These are phyloP conservation scores for Zygosaccharomyces kombuchaensis DNA, from an alignment of 805 yeast species.

Conservation along the genomic window DNA sequence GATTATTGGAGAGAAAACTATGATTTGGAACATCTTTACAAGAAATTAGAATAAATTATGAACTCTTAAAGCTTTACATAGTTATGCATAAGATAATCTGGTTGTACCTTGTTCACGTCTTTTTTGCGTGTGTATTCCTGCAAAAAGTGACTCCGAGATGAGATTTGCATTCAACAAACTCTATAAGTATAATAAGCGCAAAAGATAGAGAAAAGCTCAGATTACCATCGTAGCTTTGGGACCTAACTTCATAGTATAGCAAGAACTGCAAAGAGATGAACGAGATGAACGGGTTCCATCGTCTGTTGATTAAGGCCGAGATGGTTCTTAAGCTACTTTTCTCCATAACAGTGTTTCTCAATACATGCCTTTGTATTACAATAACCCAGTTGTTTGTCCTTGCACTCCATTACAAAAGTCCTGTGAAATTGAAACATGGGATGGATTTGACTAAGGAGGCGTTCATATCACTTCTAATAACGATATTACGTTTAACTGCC, in stretches of 20 bases:
- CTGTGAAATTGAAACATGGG: conserved; percentile 38
- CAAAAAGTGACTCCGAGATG: neutral
- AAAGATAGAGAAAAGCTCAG: neutral
- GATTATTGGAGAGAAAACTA: conserved; percentile 59
- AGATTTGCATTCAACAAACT: neutral
- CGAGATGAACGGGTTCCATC: neutral
- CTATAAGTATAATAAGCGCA: neutral
- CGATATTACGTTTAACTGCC: conserved; percentile 46
- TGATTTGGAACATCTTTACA: conserved; percentile 55
- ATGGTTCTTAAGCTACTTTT: conserved; percentile 17
- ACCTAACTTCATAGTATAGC: neutral
- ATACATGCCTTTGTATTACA: conserved; percentile 44
- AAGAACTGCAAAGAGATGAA: neutral
- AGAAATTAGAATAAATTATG: conserved; percentile 32
- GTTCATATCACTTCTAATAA: conserved; percentile 52
- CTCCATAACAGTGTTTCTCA: conserved; percentile 24
- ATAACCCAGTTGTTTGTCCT: conserved; percentile 43
- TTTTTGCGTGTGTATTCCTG: neutral
- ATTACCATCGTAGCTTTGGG: neutral
- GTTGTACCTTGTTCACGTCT: neutral
- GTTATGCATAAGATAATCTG: neutral
- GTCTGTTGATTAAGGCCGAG: conserved; percentile 7
- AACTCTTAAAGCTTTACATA: neutral
- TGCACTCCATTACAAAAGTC: conserved; percentile 19
- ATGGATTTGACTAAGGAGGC: conserved; percentile 53